Conservation (phyloP, 2,329 filamentous ascomycete genomes). For the Rhinocladiella similis region DNA sequence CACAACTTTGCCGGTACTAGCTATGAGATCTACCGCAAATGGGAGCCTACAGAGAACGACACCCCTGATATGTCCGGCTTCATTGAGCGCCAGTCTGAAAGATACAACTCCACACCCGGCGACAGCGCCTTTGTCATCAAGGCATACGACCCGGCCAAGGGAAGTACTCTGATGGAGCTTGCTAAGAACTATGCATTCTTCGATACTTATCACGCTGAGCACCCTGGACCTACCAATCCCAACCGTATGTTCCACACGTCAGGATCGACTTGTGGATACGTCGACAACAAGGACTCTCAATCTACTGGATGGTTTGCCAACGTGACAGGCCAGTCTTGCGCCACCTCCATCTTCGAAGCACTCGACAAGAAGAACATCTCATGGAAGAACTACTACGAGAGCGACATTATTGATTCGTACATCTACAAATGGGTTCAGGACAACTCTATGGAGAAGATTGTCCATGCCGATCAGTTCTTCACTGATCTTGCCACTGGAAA, state of each 20-base stretch:
- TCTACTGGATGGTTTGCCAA: constrained; percentile 19
- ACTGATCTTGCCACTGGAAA: constrained; percentile 63
- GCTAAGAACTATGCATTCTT: constrained; percentile 23
- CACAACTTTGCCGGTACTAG: constrained; percentile 22
- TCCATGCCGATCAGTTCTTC: constrained; percentile 54
- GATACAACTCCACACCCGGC: constrained; percentile 20
- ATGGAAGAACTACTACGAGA: constrained; percentile 26
- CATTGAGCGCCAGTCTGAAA: constrained; percentile 22
- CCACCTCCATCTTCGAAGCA: constrained; percentile 17
- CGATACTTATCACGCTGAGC: constrained; percentile 20
- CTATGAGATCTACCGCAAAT: constrained; percentile 25
- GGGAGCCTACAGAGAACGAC: constrained; percentile 16
- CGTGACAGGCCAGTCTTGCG: constrained; percentile 14
- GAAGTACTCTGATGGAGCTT: constrained; percentile 8
- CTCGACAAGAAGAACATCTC: constrained; percentile 18
- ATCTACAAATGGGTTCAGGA: constrained; percentile 25
- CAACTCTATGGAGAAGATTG: constrained; percentile 19
- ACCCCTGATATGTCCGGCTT: constrained; percentile 22
- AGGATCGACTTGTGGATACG: constrained; percentile 17
- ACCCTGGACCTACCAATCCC: constrained; percentile 20
- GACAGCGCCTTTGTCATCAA: constrained; percentile 23
- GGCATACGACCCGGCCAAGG: constrained; percentile 15
- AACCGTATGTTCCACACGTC: constrained; percentile 19
- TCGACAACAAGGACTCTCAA: constrained; percentile 19
- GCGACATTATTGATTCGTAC: constrained; percentile 18